Conservation (phyloP, 1,284 basidiomycete species). For the Lentinus polychrous region DNA sequence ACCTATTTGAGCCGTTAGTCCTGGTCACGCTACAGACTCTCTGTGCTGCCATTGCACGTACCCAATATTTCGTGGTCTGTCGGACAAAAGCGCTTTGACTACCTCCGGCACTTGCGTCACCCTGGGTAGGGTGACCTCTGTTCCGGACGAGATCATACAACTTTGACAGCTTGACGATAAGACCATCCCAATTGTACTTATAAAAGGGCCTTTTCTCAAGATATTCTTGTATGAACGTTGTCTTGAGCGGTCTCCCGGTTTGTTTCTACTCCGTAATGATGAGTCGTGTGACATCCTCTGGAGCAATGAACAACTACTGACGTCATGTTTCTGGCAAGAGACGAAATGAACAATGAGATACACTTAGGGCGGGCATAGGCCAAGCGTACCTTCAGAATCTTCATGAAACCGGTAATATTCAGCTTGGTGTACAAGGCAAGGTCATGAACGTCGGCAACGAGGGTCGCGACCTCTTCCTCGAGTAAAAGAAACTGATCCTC, state of each 20-base stretch:
- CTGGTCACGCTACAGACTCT: background rate
- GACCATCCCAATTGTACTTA: conserved; percentile 86
- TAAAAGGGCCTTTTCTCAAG: conserved; percentile 96
- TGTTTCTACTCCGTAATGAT: conserved; percentile 57
- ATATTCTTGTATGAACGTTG: conserved; percentile 82
- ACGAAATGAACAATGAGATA: conserved; percentile 6
- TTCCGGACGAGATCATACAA: conserved; percentile 96
- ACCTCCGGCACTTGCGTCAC: conserved; percentile 92
- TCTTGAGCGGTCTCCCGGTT: conserved; percentile 59
- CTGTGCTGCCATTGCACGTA: conserved; percentile 26
- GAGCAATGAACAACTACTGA: conserved; percentile 26
- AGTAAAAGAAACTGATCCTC: conserved; percentile 87
- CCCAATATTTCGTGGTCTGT: conserved; percentile 99
- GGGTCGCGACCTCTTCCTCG: conserved; percentile 92
- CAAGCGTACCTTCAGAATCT: conserved; percentile 81
- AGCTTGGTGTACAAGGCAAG: conserved; percentile 92
- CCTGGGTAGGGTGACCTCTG: conserved; percentile 88
- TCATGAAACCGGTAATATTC: conserved; percentile 98
- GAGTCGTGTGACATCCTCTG: conserved; percentile 2
- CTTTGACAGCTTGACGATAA: conserved; percentile 96
- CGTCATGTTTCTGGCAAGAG: conserved; percentile 69
- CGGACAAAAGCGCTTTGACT: conserved; percentile 95
- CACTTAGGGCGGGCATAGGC: conserved; percentile 4
- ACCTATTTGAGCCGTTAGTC: conserved; percentile 39
- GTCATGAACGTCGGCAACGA: conserved; percentile 98